These are phyloP conservation scores for Penicillium corylophilum DNA, from an alignment of 2,329 filamentous ascomycete species.

Conservation along the genomic window DNA sequence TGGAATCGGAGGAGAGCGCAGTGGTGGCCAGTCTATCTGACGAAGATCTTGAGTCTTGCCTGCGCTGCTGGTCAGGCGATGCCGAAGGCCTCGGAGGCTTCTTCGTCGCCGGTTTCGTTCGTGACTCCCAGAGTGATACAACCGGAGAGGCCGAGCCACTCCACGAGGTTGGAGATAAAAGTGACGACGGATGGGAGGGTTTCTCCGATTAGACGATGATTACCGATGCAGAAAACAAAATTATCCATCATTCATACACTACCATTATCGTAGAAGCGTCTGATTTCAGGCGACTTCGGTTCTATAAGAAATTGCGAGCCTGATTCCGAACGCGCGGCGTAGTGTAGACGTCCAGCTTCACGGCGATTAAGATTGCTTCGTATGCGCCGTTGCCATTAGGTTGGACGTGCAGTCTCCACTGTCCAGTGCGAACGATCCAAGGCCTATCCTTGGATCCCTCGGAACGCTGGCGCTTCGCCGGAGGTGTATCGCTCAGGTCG, in stretches of 20 bases:
- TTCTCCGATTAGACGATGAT: conserved; percentile 37
- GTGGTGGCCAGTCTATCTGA: conserved; percentile 42
- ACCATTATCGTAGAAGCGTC: background rate
- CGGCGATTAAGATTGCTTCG: conserved; percentile 71
- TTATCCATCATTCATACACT: background rate
- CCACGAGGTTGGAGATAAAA: conserved; percentile 14
- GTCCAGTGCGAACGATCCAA: conserved; percentile 67
- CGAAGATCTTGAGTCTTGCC: conserved; percentile 66
- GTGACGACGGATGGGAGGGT: conserved; percentile 45
- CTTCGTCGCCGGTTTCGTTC: conserved; percentile 84
- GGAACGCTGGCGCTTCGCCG: conserved; percentile 47
- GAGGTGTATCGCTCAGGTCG: conserved; percentile 19
- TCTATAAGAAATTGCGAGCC: conserved; percentile 60
- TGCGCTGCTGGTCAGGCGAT: conserved; percentile 78
- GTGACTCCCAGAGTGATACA: conserved; percentile 49
- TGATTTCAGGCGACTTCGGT: background rate
- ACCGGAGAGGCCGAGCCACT: conserved; percentile 19
- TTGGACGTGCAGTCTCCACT: conserved; percentile 71
- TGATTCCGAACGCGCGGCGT: conserved; percentile 66
- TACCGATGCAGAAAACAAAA: background rate
- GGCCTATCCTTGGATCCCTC: conserved; percentile 36
- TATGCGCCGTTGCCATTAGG: conserved; percentile 47
- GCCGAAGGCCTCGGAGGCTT: conserved; percentile 89
- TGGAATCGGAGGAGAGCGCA: conserved; percentile 9
- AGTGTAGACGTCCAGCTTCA: conserved; percentile 72